Percentiles rank a stretch among this genome's conserved stretches.
phyloP scores from a whole-genome alignment of 805 yeast species.

The Sugiyamaella mastotermitis region DNA sequence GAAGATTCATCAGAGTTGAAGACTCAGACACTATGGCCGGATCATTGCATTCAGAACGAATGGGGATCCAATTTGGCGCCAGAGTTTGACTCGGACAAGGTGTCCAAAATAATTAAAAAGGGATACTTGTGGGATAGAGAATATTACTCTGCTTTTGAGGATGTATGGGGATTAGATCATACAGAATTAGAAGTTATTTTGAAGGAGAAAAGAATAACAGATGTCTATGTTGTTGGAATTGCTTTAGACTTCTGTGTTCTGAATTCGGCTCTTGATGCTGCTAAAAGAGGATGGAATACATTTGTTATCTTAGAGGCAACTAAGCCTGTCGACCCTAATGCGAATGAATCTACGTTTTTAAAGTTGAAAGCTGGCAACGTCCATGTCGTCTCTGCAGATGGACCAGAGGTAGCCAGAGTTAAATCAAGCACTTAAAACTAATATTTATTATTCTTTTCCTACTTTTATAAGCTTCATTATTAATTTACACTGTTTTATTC shows the following conservation, averaged over 20 bases:
- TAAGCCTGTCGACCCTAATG: conserved; percentile 31
- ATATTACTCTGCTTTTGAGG: conserved; percentile 82
- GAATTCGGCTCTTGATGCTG: conserved; percentile 68
- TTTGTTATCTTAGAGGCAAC: conserved; percentile 53
- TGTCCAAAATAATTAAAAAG: conserved; percentile 52
- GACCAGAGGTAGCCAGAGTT: conserved; percentile 1
- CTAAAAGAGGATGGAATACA: conserved; percentile 55
- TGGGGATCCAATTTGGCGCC: conserved; percentile 59
- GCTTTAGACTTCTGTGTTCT: conserved; percentile 86
- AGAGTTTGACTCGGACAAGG: conserved; percentile 35
- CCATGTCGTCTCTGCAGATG: neutral
- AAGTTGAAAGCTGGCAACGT: conserved; percentile 2
- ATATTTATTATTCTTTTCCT: too few species aligned
- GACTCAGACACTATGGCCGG: conserved; percentile 73
- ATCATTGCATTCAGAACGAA: conserved; percentile 75
- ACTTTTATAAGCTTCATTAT: too few species aligned
- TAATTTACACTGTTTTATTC: too few species aligned
- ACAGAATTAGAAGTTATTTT: conserved; percentile 59
- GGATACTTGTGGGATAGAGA: conserved; percentile 72
- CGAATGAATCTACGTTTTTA: neutral
- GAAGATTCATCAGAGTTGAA: conserved; percentile 26
- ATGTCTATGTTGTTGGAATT: conserved; percentile 70
- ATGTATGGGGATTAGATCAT: conserved; percentile 64
- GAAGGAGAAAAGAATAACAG: conserved; percentile 40
- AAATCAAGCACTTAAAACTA: neutral